Evolutionary conservation across 2,329 filamentous ascomycete genomes (phyloP), one percentile per base, ranked within the genome.

Genomic region (Lecanicillium sp.): DNA sequence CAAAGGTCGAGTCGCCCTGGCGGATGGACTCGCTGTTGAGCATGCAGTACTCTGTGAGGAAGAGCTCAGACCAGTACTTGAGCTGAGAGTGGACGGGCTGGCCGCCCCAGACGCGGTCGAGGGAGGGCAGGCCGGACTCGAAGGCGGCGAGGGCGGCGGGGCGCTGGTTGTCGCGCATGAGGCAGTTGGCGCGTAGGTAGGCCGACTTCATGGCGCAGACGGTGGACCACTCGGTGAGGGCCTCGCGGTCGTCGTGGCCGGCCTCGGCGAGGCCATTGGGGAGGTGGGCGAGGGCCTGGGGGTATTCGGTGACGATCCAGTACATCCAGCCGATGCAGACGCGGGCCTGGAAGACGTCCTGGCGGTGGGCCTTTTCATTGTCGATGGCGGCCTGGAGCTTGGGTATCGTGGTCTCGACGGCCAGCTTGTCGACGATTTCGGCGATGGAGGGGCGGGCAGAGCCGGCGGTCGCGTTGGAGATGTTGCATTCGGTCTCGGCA

Each of bases 271-370:
- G 72, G 54, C 80, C 77, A 50, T 72, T 73, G 4, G 87, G 87
- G 12, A 95, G 70, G 49, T 72, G 77, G 29, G 70, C 68, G 35
- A 78, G 66, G 30, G 84, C 83, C 35, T 79, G 63, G 1, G 70
- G 71, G 54, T 86, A 86, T 56, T 94, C 85, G 27, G 80, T 82
- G 45, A 85, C 67, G 8, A 82, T 79, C 81, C 87, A 95, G 60
- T 94, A 82, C 58, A 95, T 73, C 86, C 90, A 94, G 47, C 84
- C 90, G 37, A 91, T 66, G 64, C 88, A 93, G 44, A 93, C 83
- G 52, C 81, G 83, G 26, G 89, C 90, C 66, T 95, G 89, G 56
- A 91, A 84, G 46, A 67, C 72, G 56, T 85, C 81, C 61, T 84
- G 76, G 11, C 66, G 63, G 54, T 73, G 67, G 7, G 60, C 61